phyloP scores from a whole-genome alignment of 1,284 basidiomycete species.

The Trametes sp. region DNA sequence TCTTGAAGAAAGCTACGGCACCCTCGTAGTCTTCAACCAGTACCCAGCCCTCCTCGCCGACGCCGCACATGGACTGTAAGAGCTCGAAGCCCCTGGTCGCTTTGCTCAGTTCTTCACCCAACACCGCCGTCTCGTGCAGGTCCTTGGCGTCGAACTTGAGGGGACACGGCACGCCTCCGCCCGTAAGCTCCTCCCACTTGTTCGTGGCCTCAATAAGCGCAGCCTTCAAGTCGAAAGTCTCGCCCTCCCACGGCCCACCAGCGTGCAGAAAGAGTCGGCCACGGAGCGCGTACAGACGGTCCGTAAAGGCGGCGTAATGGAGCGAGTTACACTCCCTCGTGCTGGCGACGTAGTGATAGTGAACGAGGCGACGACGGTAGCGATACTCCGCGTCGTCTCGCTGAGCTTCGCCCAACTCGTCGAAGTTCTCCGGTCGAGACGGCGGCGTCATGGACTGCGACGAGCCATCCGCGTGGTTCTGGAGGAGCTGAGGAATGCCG shows the following conservation, averaged over 20 bases:
- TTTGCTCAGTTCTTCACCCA: conserved; percentile 40
- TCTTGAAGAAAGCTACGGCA: conserved; percentile 43
- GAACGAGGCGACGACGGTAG: conserved; percentile 53
- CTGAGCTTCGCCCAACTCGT: conserved; percentile 42
- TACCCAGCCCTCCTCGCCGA: conserved; percentile 52
- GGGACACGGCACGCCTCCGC: conserved; percentile 51
- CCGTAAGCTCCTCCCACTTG: conserved; percentile 48
- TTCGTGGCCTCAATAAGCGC: conserved; percentile 49
- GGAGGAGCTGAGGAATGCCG: conserved; percentile 51
- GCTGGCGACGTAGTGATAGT: conserved; percentile 53
- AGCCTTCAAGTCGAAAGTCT: conserved; percentile 50
- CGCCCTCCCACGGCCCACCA: conserved; percentile 53
- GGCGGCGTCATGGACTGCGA: conserved; percentile 48
- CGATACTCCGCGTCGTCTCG: conserved; percentile 40
- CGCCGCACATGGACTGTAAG: conserved; percentile 40
- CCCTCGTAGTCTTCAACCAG: conserved; percentile 47
- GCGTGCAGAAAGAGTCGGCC: conserved; percentile 52
- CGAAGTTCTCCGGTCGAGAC: conserved; percentile 49
- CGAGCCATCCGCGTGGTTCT: conserved; percentile 53
- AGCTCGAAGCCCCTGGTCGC: conserved; percentile 43
- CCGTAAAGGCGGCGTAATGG: conserved; percentile 47
- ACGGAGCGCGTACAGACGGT: conserved; percentile 43
- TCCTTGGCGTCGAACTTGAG: conserved; percentile 52
- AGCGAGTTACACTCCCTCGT: conserved; percentile 51
- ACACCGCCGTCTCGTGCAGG: conserved; percentile 48